These are phyloP conservation scores for Phyllostachys edulis DNA, from an alignment of 176 grass and related monocot species.

Conservation along the genomic window DNA sequence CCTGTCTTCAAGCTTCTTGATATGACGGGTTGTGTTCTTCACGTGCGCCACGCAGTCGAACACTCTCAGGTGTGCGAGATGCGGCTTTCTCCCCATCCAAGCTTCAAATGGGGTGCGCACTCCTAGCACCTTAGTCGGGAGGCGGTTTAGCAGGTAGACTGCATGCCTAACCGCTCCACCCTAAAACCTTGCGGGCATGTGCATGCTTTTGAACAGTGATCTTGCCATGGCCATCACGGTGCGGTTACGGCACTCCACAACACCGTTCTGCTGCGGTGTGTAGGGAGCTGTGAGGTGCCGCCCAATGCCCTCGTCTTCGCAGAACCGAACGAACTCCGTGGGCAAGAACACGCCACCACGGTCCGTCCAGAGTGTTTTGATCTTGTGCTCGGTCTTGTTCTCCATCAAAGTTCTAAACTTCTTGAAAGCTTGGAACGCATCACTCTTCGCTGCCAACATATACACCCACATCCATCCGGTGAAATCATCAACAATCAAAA, in stretches of 20 bases:
- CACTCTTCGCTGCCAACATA: fast-evolving
- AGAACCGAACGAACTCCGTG: fast-evolving
- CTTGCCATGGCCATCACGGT: background rate
- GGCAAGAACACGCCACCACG: no score
- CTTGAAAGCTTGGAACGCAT: background rate
- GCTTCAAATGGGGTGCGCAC: background rate
- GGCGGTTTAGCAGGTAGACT: background rate
- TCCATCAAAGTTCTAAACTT: fast-evolving
- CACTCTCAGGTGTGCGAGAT: background rate
- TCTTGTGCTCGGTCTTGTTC: background rate
- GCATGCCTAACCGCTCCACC: background rate
- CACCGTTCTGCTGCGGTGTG: background rate
- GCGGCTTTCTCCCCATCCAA: background rate
- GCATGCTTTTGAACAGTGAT: background rate
- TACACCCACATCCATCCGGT: background rate
- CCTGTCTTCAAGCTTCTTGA: background rate
- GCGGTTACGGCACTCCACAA: background rate
- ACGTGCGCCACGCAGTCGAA: no score
- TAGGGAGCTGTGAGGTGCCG: background rate
- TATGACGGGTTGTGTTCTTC: background rate
- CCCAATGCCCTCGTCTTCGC: background rate
- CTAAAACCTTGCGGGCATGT: background rate
- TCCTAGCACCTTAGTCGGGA: background rate
- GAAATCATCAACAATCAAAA: background rate
- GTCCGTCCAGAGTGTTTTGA: background rate